Evolutionary conservation across 495 filamentous ascomycete species (phyloP).

Genomic region (Penicillium bialowiezense): DNA sequence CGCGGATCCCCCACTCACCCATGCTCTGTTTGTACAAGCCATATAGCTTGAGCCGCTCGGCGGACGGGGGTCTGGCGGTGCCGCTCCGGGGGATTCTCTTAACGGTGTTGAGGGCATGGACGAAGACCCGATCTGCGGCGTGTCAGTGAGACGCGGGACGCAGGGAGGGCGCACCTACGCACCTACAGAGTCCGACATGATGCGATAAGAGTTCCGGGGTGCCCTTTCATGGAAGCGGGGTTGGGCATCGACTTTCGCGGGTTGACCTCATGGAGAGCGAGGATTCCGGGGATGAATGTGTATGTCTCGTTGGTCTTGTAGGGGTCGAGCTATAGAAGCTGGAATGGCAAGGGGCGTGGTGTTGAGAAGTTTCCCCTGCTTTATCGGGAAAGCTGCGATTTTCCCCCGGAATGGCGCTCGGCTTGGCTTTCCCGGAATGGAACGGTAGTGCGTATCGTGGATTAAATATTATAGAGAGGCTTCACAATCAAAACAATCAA

Average conservation of each 20-base stretch:
- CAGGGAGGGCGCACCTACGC: slow-evolving; percentile 18
- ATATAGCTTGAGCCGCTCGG: slow-evolving; percentile 86
- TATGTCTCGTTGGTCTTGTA: background rate
- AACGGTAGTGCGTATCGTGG: background rate
- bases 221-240: slow-evolving; percentile 36
- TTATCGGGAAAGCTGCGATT: background rate
- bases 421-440: background rate
- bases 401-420: background rate
- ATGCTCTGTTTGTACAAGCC: slow-evolving; percentile 98
- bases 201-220: slow-evolving; percentile 23
- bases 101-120: slow-evolving; percentile 96
- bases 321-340: background rate
- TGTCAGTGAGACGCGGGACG: background rate
- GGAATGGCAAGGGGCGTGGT: background rate
- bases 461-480: background rate
- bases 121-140: slow-evolving; percentile 85
- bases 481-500: background rate
- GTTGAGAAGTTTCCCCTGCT: background rate
- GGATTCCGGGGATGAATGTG: background rate
- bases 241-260: slow-evolving; percentile 27
- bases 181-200: slow-evolving; percentile 59
- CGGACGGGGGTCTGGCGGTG: slow-evolving; percentile 77
- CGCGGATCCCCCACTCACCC: slow-evolving; percentile 44
- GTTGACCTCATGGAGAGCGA: slow-evolving; percentile 25
- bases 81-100: slow-evolving; percentile 95